Evolutionary conservation across 192 early-diverging fungal genomes (phyloP), one percentile per base, ranked within the genome.

Genomic region (Dimargaris verticillata): DNA sequence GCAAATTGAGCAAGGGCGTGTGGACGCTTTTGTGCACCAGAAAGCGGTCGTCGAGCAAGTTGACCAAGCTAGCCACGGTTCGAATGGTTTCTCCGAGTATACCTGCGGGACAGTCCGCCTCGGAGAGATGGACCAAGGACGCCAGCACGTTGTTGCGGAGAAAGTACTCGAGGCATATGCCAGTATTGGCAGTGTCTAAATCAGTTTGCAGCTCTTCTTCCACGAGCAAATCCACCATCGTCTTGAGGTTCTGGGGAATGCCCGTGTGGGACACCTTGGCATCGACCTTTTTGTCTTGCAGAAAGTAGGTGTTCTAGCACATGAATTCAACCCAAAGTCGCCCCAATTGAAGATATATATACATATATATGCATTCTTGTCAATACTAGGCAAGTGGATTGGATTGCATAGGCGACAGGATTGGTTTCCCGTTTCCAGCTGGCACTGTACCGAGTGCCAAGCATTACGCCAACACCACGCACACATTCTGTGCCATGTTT

Each of bases 1-100:
- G 74, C 63, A 95, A 65, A 41, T 81, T 79, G 28, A 89, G 78
- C 0, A 87, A 81, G 5, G 91, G 92, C 51, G 86, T 83, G 70
- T 96, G 90, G 22, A 96, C 81, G 17, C 88, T 82, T 59, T 86
- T 86, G 62, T 95, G 93, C 22, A 92, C 87, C 29, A 97, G 74
- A 66, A 93, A 88, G 47, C 87, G 83, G 63, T 89, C 85, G 61
- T 94, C 91, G 13, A 93, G 70, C 44, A 97, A 67, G 62, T 85
- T 82, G 51, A 97, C 82, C 74, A 97, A 83, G 42, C 72, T 73
- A 17, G 85, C 80, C 42, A 94, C 66, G 53, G 86, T 89, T 9
- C 83, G 76, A 60, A 91, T 87, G 22, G 87, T 80, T 61, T 87
- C 84, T 28, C 84, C 80, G 60, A 89, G 76, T 60, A 89, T 83